Conservation (phyloP, 305 asterid genomes). For the Fraxinus paxiana region DNA sequence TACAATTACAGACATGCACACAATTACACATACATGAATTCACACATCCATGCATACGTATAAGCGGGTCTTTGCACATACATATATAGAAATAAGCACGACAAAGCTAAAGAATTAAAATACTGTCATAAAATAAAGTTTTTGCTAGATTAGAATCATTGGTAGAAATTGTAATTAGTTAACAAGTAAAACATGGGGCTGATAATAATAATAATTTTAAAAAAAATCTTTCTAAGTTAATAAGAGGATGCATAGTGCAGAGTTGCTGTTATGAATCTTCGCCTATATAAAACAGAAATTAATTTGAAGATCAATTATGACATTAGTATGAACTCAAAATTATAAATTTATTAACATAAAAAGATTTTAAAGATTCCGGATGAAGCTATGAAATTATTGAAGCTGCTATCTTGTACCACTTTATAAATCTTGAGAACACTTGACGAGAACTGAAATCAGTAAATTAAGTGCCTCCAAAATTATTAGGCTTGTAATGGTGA, state of each 20-base stretch:
- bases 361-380: background rate
- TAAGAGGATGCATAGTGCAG: background rate
- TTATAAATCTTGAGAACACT: background rate
- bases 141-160: background rate
- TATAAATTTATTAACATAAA: background rate
- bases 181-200: background rate
- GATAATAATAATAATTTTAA: background rate
- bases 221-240: background rate
- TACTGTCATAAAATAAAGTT: background rate
- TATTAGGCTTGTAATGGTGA: background rate
- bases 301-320: background rate
- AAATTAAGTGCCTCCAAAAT: background rate
- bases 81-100: background rate
- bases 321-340: background rate
- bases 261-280: slow-evolving; percentile 7
- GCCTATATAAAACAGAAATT: background rate
- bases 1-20: background rate
- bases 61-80: background rate
- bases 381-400: background rate
- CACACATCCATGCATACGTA: background rate
- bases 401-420: background rate
- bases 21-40: background rate
- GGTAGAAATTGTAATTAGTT: background rate
- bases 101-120: background rate
- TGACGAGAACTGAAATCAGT: background rate